Evolutionary conservation across 495 filamentous ascomycete genomes (phyloP).

Genomic region (Platismatia glauca): DNA sequence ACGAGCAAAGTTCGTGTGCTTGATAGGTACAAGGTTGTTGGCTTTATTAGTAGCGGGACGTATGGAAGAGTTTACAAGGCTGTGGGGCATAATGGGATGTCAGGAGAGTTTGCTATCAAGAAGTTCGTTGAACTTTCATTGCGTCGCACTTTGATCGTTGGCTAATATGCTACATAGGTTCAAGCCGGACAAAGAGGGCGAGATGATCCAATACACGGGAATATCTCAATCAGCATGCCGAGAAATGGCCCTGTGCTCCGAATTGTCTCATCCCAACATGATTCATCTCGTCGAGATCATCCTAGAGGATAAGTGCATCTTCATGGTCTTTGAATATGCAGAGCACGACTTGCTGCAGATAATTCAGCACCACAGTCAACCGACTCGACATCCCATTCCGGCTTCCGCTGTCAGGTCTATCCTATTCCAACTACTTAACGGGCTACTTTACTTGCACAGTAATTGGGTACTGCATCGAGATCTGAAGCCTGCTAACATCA

Average conservation of each 20-base stretch:
- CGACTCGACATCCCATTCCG: conserved; percentile 76
- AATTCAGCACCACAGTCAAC: conserved; percentile 93
- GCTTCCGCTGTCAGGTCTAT: conserved; percentile 82
- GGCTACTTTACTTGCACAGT: conserved; percentile 84
- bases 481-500: conserved; percentile 96
- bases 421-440: conserved; percentile 89
- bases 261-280: conserved; percentile 81
- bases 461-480: conserved; percentile 98
- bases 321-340: conserved; percentile 99
- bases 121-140: conserved; percentile 44
- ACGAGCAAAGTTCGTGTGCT: conserved; percentile 80
- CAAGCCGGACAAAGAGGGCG: conserved; percentile 98
- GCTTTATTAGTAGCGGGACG: conserved; percentile 97
- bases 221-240: conserved; percentile 96
- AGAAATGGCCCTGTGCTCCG: conserved; percentile 97
- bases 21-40: conserved; percentile 89
- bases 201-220: conserved; percentile 87
- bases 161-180: conserved; percentile 49
- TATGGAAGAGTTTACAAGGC: conserved; percentile 99
- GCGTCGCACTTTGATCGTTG: not conserved
- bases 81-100: conserved; percentile 62
- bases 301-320: conserved; percentile 97
- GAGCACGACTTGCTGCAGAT: conserved; percentile 96
- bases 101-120: conserved; percentile 87
- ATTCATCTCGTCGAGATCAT: conserved; percentile 93